Evolutionary conservation across 495 filamentous ascomycete genomes (phyloP), one percentile per base, ranked within the genome.

Genomic region (Hypoxylon intermedium): DNA sequence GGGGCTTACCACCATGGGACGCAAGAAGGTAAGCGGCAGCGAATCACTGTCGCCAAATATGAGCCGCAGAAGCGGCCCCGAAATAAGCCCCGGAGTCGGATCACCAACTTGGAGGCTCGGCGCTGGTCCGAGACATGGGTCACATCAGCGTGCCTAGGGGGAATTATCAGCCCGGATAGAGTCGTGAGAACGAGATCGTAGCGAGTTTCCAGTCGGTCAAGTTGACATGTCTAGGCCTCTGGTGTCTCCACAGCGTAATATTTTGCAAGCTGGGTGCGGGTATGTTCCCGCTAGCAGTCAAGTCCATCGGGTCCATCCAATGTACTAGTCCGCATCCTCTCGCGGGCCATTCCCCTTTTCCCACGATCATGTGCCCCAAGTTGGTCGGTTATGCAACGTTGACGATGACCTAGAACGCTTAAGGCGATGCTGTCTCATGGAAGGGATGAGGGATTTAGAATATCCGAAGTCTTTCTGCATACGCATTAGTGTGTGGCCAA

Each of bases 391-490:
- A 33, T 30, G 31, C 38, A 47, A 30, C 21, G 33, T 20, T 31
- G 30, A 13, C 2, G 5, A 23, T 28, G 30, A 15, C 40, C 16
- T n/a, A 13, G 30, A 40, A 51, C 5, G 37, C 33, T 37, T 15
- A n/a, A 24, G 20, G 30, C 16, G 42, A n/a, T 13, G 15, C 13
- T 23, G 26, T 34, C 23, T 19, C 33, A 58, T 16, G 19, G 5
- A 9, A 13, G 9, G 18, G 36, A 15, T 63, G 53, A 58, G 60
- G 60, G 41, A 63, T 63, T 63, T 63, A 53, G 23, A 45, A 40
- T 33, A 40, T 11, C 21, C 24, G 40, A 49, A 40, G 56, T 24
- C 37, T 30, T 53, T 20, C 34, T 63, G 20, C 40, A 56, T 51
- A 9, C 24, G 47, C 16, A 28, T 43, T 52, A 56, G 46, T 42